Evolutionary conservation across 805 yeast species (phyloP), one percentile per base, ranked within the genome.

Genomic region (Brettanomyces naardenensis): DNA sequence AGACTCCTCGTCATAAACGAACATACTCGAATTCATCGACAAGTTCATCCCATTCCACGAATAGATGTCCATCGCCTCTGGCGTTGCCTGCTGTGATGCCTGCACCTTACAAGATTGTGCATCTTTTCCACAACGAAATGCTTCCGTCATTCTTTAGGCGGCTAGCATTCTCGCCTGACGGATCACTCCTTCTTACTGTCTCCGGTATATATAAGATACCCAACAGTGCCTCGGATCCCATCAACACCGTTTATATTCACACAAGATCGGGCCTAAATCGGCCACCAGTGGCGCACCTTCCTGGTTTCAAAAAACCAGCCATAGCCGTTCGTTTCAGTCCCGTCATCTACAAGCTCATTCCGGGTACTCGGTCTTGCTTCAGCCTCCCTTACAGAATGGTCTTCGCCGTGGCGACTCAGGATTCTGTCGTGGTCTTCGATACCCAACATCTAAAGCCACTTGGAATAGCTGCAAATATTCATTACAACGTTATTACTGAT

Each of bases 361-460:
- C 40, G 5, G 33, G 32, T 2, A 42, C 42, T 14, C 44, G 36
- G 6, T 36, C 43, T 18, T 69, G 69, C 11, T 70, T 86, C 43
- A 59, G 65, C 4, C 58, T 89, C 32, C 82, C 86, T 1, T 88
- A 92, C 52, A 73, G 87, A 44, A 73, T 92, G 76, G 62, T 90
- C 1, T 89, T 83, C 62, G 97, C 97, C 0, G 82, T 92, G 15
- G 97, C 96, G 0, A 89, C 97, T 0, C 88, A 85, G 40, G 95
- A 86, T 54, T 72, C 89, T 11, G 81, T 92, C 10, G 52, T 81
- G 6, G 62, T 92, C 2, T 92, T 85, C 59, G 95, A 87, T 47
- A 90, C 97, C 0, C 83, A 79, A 44, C 66, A 69, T 23, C 50
- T 66, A 19, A 58, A 68, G 39, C 95, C 97, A 2, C 51, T 92